Evolutionary conservation across 208 protist species (phyloP).

Genomic region (Angomonas ambiguus): DNA sequence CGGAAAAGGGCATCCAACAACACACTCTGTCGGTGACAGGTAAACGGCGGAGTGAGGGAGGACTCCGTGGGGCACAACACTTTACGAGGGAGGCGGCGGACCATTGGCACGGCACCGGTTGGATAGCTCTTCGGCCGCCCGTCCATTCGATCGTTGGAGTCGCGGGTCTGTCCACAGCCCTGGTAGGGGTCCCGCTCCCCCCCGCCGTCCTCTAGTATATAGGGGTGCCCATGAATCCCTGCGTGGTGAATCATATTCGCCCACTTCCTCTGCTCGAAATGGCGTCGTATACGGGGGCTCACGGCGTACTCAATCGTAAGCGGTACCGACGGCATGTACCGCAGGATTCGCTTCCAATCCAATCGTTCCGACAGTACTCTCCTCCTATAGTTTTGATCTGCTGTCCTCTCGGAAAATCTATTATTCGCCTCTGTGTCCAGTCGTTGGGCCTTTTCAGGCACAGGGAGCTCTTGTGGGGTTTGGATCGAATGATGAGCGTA

Average conservation of each 20-base stretch:
- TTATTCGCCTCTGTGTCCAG: not conserved
- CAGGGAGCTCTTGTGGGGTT: not conserved
- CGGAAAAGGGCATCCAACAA: constrained; percentile 28
- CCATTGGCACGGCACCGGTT: not conserved
- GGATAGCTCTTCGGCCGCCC: not conserved
- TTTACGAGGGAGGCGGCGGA: not conserved
- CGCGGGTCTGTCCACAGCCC: not conserved
- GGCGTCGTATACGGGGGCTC: constrained; percentile 25
- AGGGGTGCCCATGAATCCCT: not conserved
- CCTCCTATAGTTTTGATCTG: not conserved
- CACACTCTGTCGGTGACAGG: constrained; percentile 33
- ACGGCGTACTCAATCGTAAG: constrained; percentile 18
- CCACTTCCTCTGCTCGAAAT: constrained; percentile 29
- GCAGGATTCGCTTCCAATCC: constrained; percentile 21
- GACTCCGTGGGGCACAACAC: constrained; percentile 14
- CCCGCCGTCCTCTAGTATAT: not conserved
- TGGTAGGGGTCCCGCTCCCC: not conserved
- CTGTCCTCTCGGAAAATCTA: not conserved
- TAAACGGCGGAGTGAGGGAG: not conserved
- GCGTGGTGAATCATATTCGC: constrained; percentile 12
- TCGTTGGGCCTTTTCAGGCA: not conserved
- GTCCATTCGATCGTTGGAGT: constrained; percentile 3
- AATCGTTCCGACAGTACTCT: not conserved
- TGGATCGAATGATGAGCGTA: not conserved
- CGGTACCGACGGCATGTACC: constrained; percentile 17